Evolutionary conservation across 768 basidiomycete species (phyloP), one percentile per base, ranked within the genome.

Genomic region (Naganishia kalamii): DNA sequence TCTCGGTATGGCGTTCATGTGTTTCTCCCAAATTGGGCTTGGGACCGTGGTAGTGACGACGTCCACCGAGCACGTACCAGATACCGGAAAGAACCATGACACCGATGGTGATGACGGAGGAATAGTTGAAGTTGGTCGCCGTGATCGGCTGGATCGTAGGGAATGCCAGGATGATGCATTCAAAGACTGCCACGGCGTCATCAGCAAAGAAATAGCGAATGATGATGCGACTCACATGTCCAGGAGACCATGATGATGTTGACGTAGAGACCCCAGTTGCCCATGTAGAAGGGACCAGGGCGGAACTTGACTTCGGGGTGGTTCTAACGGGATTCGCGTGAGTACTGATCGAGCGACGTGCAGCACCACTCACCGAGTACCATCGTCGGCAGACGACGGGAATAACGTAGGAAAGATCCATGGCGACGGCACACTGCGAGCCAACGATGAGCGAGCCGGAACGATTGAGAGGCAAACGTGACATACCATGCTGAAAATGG

Each of bases 271-370:
- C 71, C 72, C 65, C 68, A 71, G 7, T 43, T 79, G 32, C 89
- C 87, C 85, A 91, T 85, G 79, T 87, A 90, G 80, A 91, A 90
- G 6, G 90, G 89, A 12, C 90, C 90, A 4, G 90, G 90, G 66
- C 84, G 85, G 82, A 92, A 92, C 71, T 83, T 81, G 40, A 92
- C 89, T 51, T 91, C 89, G 0, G 88, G 87, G 72, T 91, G 89
- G 62, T 85, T 81, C 68, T 70, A n/a, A 32, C 13, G 21, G 11
- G 23, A 6, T 43, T 43, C 25, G n/a, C 25, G 35, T 40, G 19
- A 8, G 8, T 40, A 44, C 15, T 6, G 11, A 21, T 25, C 1
- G 1, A 43, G 3, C 25, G 43, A 27, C 3, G 23, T 25, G n/a
- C 29, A 25, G 1, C 25, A 7, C 12, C 23, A 70, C 66, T 62